Conservation (phyloP, 495 filamentous ascomycete species). For the Neurospora sp. region DNA sequence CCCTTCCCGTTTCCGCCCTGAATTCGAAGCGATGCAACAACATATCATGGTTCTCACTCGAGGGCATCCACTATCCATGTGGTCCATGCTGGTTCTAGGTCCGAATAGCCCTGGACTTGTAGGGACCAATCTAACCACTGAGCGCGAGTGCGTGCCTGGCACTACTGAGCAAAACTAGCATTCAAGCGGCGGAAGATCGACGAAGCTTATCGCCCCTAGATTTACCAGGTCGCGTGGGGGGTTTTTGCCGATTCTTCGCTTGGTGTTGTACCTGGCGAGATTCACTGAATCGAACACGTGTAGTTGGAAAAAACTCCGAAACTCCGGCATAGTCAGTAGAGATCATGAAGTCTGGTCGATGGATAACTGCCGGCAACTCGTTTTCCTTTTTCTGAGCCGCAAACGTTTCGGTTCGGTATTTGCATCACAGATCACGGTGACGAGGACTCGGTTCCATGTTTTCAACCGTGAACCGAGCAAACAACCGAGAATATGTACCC, state of each 20-base stretch:
- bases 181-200: not conserved
- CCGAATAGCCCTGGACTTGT: too few species aligned
- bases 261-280: not conserved
- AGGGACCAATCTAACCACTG: not conserved
- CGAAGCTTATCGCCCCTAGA: not conserved
- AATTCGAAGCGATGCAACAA: not conserved
- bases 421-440: not conserved
- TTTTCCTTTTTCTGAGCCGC: not conserved
- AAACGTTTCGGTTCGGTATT: not conserved
- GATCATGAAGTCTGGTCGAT: not conserved
- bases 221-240: not conserved
- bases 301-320: not conserved
- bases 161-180: not conserved
- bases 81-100: too few species aligned
- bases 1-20: not conserved
- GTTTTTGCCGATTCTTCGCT: not conserved
- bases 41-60: not conserved
- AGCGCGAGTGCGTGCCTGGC: not conserved
- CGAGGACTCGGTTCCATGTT: not conserved
- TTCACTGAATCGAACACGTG: not conserved
- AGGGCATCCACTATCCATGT: too few species aligned
- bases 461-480: not conserved
- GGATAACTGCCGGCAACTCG: not conserved
- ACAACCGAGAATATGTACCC: not conserved
- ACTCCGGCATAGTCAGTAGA: not conserved